Evolutionary conservation across 2,329 filamentous ascomycete species (phyloP).

Genomic region (Fusarium luffae): DNA sequence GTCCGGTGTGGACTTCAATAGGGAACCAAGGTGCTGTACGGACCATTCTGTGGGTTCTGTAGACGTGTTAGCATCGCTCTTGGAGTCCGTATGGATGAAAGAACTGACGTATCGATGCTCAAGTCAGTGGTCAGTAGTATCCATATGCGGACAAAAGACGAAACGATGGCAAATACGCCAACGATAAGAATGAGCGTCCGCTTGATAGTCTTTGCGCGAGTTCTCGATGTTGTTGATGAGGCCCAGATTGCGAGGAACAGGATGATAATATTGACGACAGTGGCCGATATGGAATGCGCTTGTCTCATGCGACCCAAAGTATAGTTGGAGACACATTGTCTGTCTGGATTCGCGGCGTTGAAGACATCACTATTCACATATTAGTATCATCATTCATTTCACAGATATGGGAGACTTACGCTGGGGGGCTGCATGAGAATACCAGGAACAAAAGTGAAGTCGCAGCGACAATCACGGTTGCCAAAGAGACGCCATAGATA

Average conservation of each 20-base stretch:
- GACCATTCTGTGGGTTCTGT: slow-evolving; percentile 53
- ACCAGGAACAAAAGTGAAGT: slow-evolving; percentile 39
- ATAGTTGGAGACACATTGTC: slow-evolving; percentile 31
- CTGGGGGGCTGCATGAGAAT: slow-evolving; percentile 34
- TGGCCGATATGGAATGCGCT: slow-evolving; percentile 47
- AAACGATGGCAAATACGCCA: slow-evolving; percentile 52
- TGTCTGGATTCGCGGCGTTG: slow-evolving; percentile 18
- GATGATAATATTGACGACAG: slow-evolving; percentile 51
- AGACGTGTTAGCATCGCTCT: background rate
- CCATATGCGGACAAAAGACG: slow-evolving; percentile 53
- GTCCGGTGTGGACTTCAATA: slow-evolving; percentile 55
- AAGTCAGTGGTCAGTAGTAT: slow-evolving; percentile 50
- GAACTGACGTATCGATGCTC: slow-evolving; percentile 48
- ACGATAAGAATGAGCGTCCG: slow-evolving; percentile 53
- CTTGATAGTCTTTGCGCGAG: slow-evolving; percentile 48
- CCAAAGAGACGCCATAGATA: slow-evolving; percentile 22
- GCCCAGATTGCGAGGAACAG: slow-evolving; percentile 53
- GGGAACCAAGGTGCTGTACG: slow-evolving; percentile 54
- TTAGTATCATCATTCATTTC: background rate
- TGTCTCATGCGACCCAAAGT: slow-evolving; percentile 48
- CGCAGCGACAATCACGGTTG: slow-evolving; percentile 25
- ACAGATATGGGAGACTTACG: slow-evolving; percentile 9
- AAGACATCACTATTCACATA: slow-evolving; percentile 34
- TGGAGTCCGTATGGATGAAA: too few relatives aligned
- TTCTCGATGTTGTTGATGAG: slow-evolving; percentile 52